phyloP scores from a whole-genome alignment of 2,329 filamentous ascomycete species.

The Septoria petroselini region DNA sequence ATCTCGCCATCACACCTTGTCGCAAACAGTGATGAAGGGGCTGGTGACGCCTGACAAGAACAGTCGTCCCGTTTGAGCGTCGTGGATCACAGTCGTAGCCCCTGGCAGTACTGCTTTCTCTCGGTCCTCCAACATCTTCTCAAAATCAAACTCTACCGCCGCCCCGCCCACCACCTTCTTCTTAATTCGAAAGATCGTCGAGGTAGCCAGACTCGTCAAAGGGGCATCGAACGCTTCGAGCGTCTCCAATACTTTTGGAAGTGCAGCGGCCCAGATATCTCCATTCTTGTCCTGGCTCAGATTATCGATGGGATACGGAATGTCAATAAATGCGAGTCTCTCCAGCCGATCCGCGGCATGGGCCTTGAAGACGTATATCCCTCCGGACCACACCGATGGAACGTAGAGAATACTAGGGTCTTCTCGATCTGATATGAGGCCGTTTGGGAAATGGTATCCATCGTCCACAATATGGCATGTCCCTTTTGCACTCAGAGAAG shows the following conservation, averaged over 20 bases:
- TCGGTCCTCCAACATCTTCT: slow-evolving; percentile 25
- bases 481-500: not conserved
- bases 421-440: slow-evolving; percentile 15
- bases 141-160: slow-evolving; percentile 15
- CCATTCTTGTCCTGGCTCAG: slow-evolving; percentile 24
- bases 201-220: slow-evolving; percentile 5
- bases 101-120: slow-evolving; percentile 23
- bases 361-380: slow-evolving; percentile 22
- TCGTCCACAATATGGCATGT: slow-evolving; percentile 4
- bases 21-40: slow-evolving; percentile 28
- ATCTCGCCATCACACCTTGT: slow-evolving; percentile 14
- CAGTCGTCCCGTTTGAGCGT: slow-evolving; percentile 24
- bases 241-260: slow-evolving; percentile 17
- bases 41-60: slow-evolving; percentile 23
- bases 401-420: slow-evolving; percentile 21
- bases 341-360: slow-evolving; percentile 9
- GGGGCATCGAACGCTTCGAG: slow-evolving; percentile 22
- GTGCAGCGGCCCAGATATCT: slow-evolving; percentile 23
- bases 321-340: slow-evolving; percentile 16
- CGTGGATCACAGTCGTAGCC: slow-evolving; percentile 26
- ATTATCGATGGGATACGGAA: slow-evolving; percentile 26
- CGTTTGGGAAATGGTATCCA: slow-evolving; percentile 25
- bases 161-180: slow-evolving; percentile 7
- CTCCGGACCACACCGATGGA: slow-evolving; percentile 20
- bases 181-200: slow-evolving; percentile 21